Conservation (phyloP, 2,329 filamentous ascomycete species). For the Thermomyces lanuginosus region DNA sequence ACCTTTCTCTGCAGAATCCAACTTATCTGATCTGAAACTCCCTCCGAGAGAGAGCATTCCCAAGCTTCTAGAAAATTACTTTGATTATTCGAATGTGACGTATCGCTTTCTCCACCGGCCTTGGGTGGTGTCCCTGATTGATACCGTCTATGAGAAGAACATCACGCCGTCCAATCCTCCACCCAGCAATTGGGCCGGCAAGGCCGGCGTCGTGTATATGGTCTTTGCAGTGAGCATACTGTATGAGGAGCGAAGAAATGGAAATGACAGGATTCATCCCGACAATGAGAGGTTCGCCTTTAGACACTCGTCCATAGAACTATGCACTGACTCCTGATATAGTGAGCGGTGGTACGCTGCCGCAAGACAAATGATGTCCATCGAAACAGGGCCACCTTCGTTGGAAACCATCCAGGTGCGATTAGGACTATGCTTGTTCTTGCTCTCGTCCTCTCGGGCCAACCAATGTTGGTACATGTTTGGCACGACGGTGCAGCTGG, state of each 20-base stretch:
- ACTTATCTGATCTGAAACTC: constrained; percentile 22
- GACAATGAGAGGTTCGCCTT: constrained; percentile 15
- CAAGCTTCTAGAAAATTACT: constrained; percentile 38
- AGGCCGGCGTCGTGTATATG: constrained; percentile 33
- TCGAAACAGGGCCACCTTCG: constrained; percentile 37
- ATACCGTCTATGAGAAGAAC: constrained; percentile 24
- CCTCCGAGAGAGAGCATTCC: constrained; percentile 23
- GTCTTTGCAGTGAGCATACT: constrained; percentile 34
- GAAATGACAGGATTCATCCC: constrained; percentile 10
- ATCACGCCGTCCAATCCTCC: constrained; percentile 22
- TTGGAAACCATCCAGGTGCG: constrained; percentile 43
- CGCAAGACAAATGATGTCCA: constrained; percentile 19
- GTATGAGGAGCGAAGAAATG: constrained; percentile 27
- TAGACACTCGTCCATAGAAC: not conserved
- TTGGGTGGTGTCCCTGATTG: constrained; percentile 35
- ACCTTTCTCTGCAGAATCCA: constrained; percentile 25
- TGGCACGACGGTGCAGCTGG: constrained; percentile 39
- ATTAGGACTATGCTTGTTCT: constrained; percentile 41
- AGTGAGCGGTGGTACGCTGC: constrained; percentile 25
- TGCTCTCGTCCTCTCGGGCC: constrained; percentile 42
- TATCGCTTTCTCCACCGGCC: constrained; percentile 43
- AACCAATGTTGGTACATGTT: constrained; percentile 47
- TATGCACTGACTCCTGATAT: not conserved
- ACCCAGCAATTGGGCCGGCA: constrained; percentile 27
- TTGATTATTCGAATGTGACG: constrained; percentile 44